Base-by-base conservation (phyloP, 2,329 filamentous ascomycete species). In the Fusarium concolor region DNA sequence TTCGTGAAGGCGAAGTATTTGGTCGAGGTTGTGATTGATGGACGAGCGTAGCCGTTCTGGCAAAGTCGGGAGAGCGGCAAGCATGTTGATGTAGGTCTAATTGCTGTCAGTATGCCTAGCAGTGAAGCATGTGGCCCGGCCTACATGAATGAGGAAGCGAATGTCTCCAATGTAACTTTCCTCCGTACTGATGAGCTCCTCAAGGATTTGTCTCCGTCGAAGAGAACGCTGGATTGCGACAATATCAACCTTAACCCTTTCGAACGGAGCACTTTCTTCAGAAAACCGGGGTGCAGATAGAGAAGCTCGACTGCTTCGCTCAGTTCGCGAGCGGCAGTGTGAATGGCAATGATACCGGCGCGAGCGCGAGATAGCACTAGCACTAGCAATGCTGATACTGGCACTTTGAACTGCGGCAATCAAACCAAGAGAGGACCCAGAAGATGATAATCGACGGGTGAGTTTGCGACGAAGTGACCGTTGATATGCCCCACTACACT, bases 151-250 rank as follows among this genome's bases (percentile, higher is more conserved):
- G 61, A 98, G 83, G 68, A 96, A 93, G 72, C 93, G 93, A 59
- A 98, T 79, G 73, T 97, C 95, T 17, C 90, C 88, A 71, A 98
- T 90, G 76, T 98, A 98, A 73, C 90, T 89, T 76, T 96, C 92
- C 78, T 98, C 96, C 0, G 94, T 97, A 57, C 82, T 86, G 63
- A 97, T 88, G 50, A 98, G 82, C 79, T 98, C 96, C 75, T 96
- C 92, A 35, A 98, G 80, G 38, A 97, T 89, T 65, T 90, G 89
- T 15, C 93, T 88, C 63, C 96, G 88, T 73, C 94, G 91, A 20
- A 92, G 79, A 3, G 93, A 88, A 53, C 94, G 88, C 68, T 89
- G 86, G 41, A 87, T 86, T n/a, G 91, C 89, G 29, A 85, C 89
- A 59, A 90, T 86, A 69, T 97, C 93, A 12, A 89, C 67, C 11